Evolutionary conservation across 352 stramenopile species (phyloP), one percentile per base, ranked within the genome.

Genomic region (Globisporangium orthogonon): DNA sequence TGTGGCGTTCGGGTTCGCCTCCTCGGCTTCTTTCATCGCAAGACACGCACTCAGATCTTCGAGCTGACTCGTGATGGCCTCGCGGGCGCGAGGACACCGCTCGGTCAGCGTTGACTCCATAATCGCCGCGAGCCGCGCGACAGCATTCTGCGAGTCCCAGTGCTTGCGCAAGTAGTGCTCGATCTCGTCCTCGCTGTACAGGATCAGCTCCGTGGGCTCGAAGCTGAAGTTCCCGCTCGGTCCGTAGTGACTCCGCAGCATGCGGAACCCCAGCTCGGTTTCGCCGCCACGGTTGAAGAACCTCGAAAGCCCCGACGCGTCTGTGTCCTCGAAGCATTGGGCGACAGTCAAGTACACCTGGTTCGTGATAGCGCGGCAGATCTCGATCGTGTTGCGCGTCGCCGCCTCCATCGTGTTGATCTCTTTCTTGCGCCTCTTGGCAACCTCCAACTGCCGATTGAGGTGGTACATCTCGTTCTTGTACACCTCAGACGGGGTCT

Each of bases 91-190:
- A 9, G 77, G 74, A 70, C 77, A 88, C 4, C 77, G 77, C 54
- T 87, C 75, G 7, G 69, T 83, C 2, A 88, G 62, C 15, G 71
- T 86, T 10, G 62, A 73, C 50, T 87, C 70, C 80, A 90, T 90
- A 15, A 73, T 65, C 39, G 67, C 75, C 5, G 52, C 56, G 6
- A 90, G 58, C 7, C 70, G 74, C 59, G 71, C 66, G 37, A 86
- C 52, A 7, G 66, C 66, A 10, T 63, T 50, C 31, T 63, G 65
- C 5, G 66, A 72, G 37, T 72, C 54, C 33, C 79, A 87, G 52
- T 86, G 61, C 54, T 87, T 84, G n/a, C 73, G 52, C 37, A 90
- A 44, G 41, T 88, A 90, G 40, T 83, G 76, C 67, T 85, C 76
- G 54, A 90, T 86, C 52, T 90, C 80, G 44, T 63, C 58, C 49